These are phyloP conservation scores for Chlorella sp. DNA, from an alignment of 139 green algal genomes.

Conservation along the genomic window DNA sequence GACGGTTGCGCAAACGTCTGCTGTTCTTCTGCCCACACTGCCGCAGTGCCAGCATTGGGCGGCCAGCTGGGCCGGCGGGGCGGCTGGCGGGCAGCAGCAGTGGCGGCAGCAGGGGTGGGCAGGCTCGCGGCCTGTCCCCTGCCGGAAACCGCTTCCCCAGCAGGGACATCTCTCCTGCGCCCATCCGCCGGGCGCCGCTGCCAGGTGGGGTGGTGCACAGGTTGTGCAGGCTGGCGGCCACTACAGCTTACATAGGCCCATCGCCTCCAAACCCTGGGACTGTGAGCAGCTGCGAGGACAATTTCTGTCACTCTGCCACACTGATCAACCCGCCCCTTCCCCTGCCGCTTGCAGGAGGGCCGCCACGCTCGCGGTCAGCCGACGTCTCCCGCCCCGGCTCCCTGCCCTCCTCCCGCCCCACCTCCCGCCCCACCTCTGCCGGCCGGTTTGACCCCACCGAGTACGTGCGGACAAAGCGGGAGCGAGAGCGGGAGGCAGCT, in stretches of 20 bases:
- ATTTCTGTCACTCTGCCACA: too few species aligned
- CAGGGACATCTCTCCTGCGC: slow-evolving; percentile 19
- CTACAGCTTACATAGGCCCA: not conserved
- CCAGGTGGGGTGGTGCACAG: slow-evolving; percentile 9
- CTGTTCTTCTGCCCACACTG: not conserved
- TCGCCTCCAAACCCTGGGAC: not conserved
- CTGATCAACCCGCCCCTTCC: too few species aligned
- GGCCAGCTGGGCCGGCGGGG: too few species aligned
- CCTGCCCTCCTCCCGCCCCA: not conserved
- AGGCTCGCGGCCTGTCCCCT: not conserved
- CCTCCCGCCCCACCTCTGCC: slow-evolving; percentile 26
- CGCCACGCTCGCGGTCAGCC: slow-evolving; percentile 12
- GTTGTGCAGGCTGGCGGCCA: not conserved
- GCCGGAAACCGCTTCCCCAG: slow-evolving; percentile 21
- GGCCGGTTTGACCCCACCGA: slow-evolving; percentile 81
- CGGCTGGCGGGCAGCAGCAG: not conserved
- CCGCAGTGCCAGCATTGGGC: not conserved
- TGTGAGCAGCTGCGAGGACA: too few species aligned
- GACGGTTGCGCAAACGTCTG: not conserved
- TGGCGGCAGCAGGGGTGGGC: not conserved
- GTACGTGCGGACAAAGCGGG: slow-evolving; percentile 63
- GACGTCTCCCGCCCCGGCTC: not conserved
- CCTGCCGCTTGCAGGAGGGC: not conserved
- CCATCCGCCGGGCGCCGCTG: slow-evolving; percentile 6
- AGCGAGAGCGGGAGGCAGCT: slow-evolving; percentile 20